Conservation (phyloP, 1,139 yeast species). For the Taphrina pruni region DNA sequence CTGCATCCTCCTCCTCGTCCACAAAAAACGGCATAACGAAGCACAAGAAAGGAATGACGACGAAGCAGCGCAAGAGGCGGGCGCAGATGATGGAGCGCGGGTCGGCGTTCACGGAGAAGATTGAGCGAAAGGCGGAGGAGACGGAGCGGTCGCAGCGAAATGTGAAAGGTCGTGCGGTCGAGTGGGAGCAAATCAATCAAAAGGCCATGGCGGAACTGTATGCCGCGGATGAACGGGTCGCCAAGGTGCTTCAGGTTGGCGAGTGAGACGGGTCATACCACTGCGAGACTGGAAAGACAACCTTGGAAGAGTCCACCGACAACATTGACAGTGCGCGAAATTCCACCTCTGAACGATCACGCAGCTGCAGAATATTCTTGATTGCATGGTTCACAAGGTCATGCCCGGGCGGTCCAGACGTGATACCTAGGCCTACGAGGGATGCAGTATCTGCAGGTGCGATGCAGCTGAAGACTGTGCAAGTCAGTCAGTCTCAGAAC, state of each 20-base stretch:
- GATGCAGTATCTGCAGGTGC: no score
- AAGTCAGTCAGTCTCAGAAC: no score
- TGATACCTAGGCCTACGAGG: no score
- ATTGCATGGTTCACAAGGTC: no score
- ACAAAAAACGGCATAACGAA: no score
- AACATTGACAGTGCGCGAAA: no score
- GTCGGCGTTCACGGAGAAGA: conserved; percentile 31
- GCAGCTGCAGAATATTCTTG: no score
- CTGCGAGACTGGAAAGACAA: no score
- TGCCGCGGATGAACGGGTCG: conserved; percentile 29
- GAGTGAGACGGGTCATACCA: not conserved
- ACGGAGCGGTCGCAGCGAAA: conserved; percentile 34
- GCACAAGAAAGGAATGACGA: conserved; percentile 7
- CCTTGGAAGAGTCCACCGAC: no score
- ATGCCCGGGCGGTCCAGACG: no score
- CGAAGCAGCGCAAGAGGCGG: conserved; percentile 35
- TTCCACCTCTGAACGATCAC: no score
- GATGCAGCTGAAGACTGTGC: no score
- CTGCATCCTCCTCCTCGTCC: not conserved
- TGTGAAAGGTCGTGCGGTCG: conserved; percentile 31
- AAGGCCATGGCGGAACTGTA: conserved; percentile 29
- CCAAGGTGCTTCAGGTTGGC: conserved; percentile 1
- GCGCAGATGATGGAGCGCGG: conserved; percentile 26
- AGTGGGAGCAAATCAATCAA: conserved; percentile 33
- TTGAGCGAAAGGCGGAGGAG: conserved; percentile 35